phyloP scores from a whole-genome alignment of 2,329 filamentous ascomycete species.

The Cytospora schulzeri region DNA sequence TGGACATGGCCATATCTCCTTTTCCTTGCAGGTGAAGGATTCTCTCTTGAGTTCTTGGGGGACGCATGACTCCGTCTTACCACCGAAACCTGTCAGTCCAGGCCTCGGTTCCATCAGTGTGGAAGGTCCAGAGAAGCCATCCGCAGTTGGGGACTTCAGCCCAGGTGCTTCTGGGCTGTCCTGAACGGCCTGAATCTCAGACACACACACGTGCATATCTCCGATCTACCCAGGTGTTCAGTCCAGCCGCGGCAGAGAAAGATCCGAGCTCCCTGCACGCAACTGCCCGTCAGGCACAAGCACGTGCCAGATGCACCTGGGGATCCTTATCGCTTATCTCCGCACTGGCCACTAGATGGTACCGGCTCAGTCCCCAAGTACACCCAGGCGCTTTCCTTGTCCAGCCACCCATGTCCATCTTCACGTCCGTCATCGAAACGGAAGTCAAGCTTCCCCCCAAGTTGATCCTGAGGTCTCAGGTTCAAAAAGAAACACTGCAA shows the following conservation, averaged over 20 bases:
- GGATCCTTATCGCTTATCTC: not conserved
- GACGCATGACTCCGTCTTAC: not conserved
- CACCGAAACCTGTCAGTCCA: too few species aligned
- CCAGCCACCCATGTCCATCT: conserved; percentile 13
- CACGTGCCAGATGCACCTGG: not conserved
- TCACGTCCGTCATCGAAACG: not conserved
- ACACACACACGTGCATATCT: not conserved
- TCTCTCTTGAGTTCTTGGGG: too few species aligned
- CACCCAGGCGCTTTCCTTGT: not conserved
- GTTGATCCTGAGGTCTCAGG: not conserved
- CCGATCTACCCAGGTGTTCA: not conserved
- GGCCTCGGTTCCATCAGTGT: too few species aligned
- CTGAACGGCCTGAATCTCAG: too few species aligned
- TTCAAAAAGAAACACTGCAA: not conserved
- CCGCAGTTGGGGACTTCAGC: too few species aligned
- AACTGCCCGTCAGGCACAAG: not conserved
- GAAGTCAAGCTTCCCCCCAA: not conserved
- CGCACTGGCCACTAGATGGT: conserved; percentile 5
- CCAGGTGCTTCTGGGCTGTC: too few species aligned
- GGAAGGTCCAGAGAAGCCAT: too few species aligned
- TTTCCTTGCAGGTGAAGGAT: too few species aligned
- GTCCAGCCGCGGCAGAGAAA: not conserved
- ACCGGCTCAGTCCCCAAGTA: conserved; percentile 7
- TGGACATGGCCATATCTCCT: not conserved
- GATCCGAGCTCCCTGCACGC: not conserved